Conservation (phyloP, 176 grass and related monocot genomes). For the Paspalum vaginatum region DNA sequence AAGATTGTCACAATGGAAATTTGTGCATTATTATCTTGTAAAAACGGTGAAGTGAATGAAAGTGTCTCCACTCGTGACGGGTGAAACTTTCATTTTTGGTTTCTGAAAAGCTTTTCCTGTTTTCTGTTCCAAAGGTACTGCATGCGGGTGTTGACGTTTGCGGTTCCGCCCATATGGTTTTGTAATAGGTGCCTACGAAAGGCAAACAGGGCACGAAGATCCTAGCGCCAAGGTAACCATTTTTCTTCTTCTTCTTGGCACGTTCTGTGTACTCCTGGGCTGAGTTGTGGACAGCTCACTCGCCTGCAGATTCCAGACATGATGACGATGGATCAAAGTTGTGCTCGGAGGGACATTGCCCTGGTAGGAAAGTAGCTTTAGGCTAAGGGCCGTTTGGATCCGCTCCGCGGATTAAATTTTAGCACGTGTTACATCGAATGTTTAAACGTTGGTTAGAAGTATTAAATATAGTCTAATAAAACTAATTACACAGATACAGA, state of each 20-base stretch:
- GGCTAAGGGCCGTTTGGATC: too few species aligned
- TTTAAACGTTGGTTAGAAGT: too few species aligned
- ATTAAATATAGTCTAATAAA: too few species aligned
- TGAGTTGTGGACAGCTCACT: not conserved
- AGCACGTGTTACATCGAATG: too few species aligned
- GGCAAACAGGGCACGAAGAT: slow-evolving; percentile 11
- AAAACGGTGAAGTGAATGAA: not conserved
- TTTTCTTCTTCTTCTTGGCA: not conserved
- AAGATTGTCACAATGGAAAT: not conserved
- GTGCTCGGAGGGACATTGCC: not conserved
- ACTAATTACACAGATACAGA: too few species aligned
- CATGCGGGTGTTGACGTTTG: slow-evolving; percentile 12
- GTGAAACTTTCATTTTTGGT: not conserved
- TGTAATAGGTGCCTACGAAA: slow-evolving; percentile 13
- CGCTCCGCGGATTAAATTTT: too few species aligned
- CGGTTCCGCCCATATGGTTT: slow-evolving; percentile 15
- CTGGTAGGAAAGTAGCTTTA: not conserved
- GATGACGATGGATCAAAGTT: not conserved
- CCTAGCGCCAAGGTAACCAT: not conserved
- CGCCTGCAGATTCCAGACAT: not conserved
- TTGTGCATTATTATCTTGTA: not conserved
- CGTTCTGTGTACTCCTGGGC: not conserved
- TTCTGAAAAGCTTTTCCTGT: not conserved
- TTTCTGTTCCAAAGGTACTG: not conserved
- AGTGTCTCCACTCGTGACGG: not conserved